Conservation (phyloP, 148 eudicot species). For the Heliamphora exappendiculata region DNA sequence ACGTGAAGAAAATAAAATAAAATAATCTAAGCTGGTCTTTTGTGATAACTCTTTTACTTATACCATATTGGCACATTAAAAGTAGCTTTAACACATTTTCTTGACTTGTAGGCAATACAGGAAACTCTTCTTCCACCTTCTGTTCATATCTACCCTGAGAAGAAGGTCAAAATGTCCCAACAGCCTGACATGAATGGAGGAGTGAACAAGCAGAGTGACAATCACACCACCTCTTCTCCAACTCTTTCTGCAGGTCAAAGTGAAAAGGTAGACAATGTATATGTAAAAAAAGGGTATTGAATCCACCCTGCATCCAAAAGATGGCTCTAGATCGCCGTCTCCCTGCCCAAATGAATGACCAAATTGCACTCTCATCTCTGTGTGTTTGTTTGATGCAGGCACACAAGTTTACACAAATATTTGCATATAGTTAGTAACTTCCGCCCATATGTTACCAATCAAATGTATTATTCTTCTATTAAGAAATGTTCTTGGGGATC, state of each 20-base stretch:
- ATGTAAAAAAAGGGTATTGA: conserved; percentile 16
- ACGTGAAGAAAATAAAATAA: too few relatives aligned
- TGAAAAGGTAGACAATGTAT: conserved; percentile 20
- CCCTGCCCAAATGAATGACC: conserved; percentile 38
- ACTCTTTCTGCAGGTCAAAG: conserved; percentile 8
- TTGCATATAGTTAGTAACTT: not conserved
- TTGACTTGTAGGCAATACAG: conserved; percentile 76
- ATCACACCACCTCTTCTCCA: conserved; percentile 13
- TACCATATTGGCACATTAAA: not conserved
- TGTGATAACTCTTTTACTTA: too few relatives aligned
- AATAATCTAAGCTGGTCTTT: not conserved
- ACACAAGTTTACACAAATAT: not conserved
- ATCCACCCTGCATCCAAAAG: conserved; percentile 10
- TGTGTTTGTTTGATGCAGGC: not conserved
- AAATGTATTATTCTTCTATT: too few relatives aligned
- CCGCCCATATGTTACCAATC: not conserved
- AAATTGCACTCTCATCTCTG: not conserved
- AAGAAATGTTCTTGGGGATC: not conserved
- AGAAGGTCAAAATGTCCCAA: conserved; percentile 35
- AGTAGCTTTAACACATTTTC: not conserved
- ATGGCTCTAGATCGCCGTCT: conserved; percentile 23
- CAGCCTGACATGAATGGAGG: conserved; percentile 41
- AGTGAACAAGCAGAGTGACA: conserved; percentile 11
- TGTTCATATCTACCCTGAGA: conserved; percentile 61
- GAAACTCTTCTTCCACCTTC: conserved; percentile 79